Conservation (phyloP, 2,329 filamentous ascomycete species). For the Aspergillus sp. region DNA sequence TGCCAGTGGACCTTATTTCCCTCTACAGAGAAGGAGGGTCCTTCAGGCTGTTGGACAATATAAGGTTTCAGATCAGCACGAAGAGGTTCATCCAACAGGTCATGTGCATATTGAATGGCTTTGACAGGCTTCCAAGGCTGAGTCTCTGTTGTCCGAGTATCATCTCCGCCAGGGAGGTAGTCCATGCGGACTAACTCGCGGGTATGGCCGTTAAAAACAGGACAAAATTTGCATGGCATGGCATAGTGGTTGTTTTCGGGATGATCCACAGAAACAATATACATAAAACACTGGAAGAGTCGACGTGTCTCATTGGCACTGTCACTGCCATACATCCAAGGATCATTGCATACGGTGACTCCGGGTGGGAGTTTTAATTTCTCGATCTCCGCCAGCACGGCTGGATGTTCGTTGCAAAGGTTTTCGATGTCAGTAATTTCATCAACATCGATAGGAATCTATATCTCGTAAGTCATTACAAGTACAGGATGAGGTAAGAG, state of each 20-base stretch:
- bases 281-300: slow-evolving; percentile 44
- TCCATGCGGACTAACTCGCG: slow-evolving; percentile 70
- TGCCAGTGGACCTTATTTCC: slow-evolving; percentile 63
- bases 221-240: slow-evolving; percentile 37
- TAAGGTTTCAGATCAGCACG: slow-evolving; percentile 64
- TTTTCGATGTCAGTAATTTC: slow-evolving; percentile 60
- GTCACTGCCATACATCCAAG: slow-evolving; percentile 67
- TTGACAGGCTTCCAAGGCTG: slow-evolving; percentile 57
- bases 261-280: slow-evolving; percentile 34
- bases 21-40: slow-evolving; percentile 60
- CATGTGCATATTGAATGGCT: slow-evolving; percentile 57
- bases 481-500: not conserved
- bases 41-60: slow-evolving; percentile 64
- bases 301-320: slow-evolving; percentile 38
- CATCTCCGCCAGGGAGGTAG: slow-evolving; percentile 65
- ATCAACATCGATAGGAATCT: slow-evolving; percentile 60
- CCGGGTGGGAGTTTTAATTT: slow-evolving; percentile 60
- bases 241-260: slow-evolving; percentile 40
- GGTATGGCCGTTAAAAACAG: slow-evolving; percentile 56
- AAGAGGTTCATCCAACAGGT: slow-evolving; percentile 62
- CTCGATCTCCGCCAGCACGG: slow-evolving; percentile 58
- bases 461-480: slow-evolving; percentile 49
- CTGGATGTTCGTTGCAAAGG: slow-evolving; percentile 54
- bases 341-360: slow-evolving; percentile 57
- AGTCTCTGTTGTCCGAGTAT: slow-evolving; percentile 57